These are phyloP conservation scores for Mortierella sp. DNA, from an alignment of 371 early-diverging fungal genomes.

Conservation along the genomic window DNA sequence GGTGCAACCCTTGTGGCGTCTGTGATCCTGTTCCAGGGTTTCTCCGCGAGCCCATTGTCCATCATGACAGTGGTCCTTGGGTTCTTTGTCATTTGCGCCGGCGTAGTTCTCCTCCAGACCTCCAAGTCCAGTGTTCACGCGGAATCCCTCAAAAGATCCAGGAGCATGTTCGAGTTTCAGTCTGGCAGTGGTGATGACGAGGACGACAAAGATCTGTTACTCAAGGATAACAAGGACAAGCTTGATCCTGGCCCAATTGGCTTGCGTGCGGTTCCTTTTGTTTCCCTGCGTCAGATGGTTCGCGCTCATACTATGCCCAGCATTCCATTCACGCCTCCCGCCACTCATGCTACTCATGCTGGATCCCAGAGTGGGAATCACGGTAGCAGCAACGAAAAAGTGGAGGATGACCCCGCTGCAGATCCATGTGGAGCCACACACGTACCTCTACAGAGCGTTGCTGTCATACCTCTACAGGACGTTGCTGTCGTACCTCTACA, in stretches of 20 bases:
- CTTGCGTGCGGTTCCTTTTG: conserved; percentile 49
- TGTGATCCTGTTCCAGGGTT: conserved; percentile 88
- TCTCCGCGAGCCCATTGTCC: conserved; percentile 77
- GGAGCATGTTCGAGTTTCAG: conserved; percentile 10
- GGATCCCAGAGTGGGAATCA: not conserved
- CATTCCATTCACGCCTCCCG: not conserved
- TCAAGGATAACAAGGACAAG: conserved; percentile 29
- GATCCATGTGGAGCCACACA: no score
- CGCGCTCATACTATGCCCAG: conserved; percentile 39
- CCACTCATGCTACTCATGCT: conserved; percentile 1
- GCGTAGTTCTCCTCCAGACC: conserved; percentile 55
- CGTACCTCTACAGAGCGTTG: no score
- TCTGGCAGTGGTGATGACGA: no score
- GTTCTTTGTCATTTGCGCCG: conserved; percentile 84
- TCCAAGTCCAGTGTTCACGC: conserved; percentile 33
- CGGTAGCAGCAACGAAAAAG: not conserved
- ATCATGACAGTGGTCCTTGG: conserved; percentile 90
- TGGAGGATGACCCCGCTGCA: no score
- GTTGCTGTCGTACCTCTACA: no score
- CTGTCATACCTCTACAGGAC: no score
- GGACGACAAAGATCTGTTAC: conserved; percentile 7
- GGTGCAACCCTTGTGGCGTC: conserved; percentile 91
- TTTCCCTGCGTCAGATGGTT: conserved; percentile 43
- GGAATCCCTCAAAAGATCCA: conserved; percentile 24
- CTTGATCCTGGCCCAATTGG: conserved; percentile 41